Conservation (phyloP, 768 basidiomycete genomes). For the Kwoniella heveanensis region DNA sequence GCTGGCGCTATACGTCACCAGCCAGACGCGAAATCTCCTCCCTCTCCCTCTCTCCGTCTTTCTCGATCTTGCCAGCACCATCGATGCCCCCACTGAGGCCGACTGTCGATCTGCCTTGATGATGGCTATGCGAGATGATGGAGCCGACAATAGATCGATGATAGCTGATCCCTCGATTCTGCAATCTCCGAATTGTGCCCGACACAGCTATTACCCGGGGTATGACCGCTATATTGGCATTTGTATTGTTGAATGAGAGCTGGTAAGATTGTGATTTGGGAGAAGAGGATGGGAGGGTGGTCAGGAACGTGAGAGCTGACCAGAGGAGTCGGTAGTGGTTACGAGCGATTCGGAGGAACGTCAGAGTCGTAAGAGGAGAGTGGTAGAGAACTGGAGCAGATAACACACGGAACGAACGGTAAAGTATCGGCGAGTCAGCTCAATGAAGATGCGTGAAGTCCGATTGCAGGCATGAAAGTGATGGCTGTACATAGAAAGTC, state of each 20-base stretch:
- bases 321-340: constrained; percentile 78
- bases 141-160: constrained; percentile 38
- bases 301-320: constrained; percentile 74
- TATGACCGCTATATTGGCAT: constrained; percentile 59
- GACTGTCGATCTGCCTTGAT: neutral
- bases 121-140: constrained; percentile 5
- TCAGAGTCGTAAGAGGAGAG: constrained; percentile 77
- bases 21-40: constrained; percentile 19
- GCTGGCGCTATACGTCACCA: neutral
- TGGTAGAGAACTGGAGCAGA: constrained; percentile 74
- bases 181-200: constrained; percentile 84
- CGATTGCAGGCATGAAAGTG: neutral
- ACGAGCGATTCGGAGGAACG: constrained; percentile 81
- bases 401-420: neutral
- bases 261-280: constrained; percentile 1
- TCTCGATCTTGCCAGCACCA: constrained; percentile 7
- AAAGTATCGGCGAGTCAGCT: no score
- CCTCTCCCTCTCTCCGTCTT: constrained; percentile 20
- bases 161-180: constrained; percentile 55
- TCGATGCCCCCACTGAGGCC: neutral
- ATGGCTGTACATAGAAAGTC: no score
- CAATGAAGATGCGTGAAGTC: neutral
- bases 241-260: constrained; percentile 54
- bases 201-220: constrained; percentile 80
- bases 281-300: constrained; percentile 58